Base-by-base conservation (phyloP, 768 basidiomycete species). In the Tulasnella sp. region DNA sequence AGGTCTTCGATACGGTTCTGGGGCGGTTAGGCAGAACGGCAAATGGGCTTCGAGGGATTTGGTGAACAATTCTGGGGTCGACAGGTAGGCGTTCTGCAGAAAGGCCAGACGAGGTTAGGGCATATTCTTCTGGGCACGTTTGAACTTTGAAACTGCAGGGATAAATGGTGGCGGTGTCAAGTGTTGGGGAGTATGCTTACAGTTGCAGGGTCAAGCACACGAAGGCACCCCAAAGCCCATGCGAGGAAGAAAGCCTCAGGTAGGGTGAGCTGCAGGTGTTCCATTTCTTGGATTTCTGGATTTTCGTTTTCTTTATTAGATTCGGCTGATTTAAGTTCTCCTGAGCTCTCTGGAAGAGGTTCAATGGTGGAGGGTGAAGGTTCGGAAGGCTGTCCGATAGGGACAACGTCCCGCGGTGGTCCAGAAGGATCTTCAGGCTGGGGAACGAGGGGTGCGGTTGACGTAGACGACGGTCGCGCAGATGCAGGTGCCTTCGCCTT, bases 261-360 rank as follows among this genome's bases (percentile, higher is more conserved):
- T 1, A 95, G 87, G 0, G 93, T 93, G 37, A 98, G 87, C 80
- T 97, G 96, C 36, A 98, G 87, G 84, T 97, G 95, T 82, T 97
- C 96, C 68, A 94, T 84, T 79, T 96, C 89, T 77, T 90, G 88
- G 12, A 84, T 82, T 15, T 79, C 81, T 8, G 79, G 80, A 19
- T 81, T 84, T 34, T 81, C 81, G 40, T 82, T 83, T 37, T 83
- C 84, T 1, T 84, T 84, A n/a, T n/a, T n/a, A 29, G 79, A 78
- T 42, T 77, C 76, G 0, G 81, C 81, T 25, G 81, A 81, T 9
- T 86, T 85, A 39, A 87, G 85, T 1, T 87, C 86, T 45, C 88
- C 89, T 36, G 91, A 85, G 3, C 88, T 85, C 38, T 88, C 87
- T n/a, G 86, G 83, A 31, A 89, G 85, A 14, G 91, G 86, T 45